A percentile compares a stretch with the other conserved stretches of the same genome.
phyloP scores from a whole-genome alignment of 75 land plant genomes.

The Picea sitchensis region DNA sequence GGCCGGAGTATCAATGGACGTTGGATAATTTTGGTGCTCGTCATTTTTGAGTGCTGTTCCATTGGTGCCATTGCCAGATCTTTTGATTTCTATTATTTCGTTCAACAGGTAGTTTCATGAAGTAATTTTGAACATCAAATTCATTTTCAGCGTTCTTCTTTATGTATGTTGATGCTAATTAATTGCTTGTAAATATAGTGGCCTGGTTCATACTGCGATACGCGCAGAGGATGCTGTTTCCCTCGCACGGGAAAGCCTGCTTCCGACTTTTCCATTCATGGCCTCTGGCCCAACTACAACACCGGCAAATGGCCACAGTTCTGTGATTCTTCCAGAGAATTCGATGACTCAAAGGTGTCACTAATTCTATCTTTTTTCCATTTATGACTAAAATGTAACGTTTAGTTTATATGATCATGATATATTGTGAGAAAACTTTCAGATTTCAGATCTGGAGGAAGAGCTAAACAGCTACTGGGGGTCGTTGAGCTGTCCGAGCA shows the following conservation, averaged over 20 bases:
- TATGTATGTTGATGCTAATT: background rate
- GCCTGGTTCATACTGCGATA: slow-evolving; percentile 84
- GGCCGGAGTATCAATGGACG: too few species aligned
- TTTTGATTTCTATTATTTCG: slow-evolving; percentile 77
- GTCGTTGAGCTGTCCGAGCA: slow-evolving; percentile 36
- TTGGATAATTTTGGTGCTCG: too few species aligned
- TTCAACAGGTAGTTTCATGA: slow-evolving; percentile 45
- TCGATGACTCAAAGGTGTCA: slow-evolving; percentile 32
- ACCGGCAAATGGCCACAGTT: slow-evolving; percentile 33
- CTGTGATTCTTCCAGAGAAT: slow-evolving; percentile 15
- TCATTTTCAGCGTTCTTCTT: background rate
- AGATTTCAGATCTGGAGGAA: slow-evolving; percentile 20
- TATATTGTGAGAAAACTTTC: background rate
- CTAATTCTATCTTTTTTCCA: background rate
- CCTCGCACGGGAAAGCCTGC: slow-evolving; percentile 54
- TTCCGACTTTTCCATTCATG: slow-evolving; percentile 49
- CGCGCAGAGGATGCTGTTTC: slow-evolving; percentile 38
- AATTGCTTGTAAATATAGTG: slow-evolving; percentile 38
- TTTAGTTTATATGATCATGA: too few species aligned
- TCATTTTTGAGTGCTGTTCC: background rate
- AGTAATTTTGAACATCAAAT: background rate
- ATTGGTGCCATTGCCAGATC: slow-evolving; percentile 15
- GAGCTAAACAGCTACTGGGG: slow-evolving; percentile 43
- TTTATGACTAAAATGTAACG: too few species aligned
- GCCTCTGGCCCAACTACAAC: slow-evolving; percentile 44